phyloP scores from a whole-genome alignment of 176 grass and related monocot genomes.

The Oropetium thomaeum region DNA sequence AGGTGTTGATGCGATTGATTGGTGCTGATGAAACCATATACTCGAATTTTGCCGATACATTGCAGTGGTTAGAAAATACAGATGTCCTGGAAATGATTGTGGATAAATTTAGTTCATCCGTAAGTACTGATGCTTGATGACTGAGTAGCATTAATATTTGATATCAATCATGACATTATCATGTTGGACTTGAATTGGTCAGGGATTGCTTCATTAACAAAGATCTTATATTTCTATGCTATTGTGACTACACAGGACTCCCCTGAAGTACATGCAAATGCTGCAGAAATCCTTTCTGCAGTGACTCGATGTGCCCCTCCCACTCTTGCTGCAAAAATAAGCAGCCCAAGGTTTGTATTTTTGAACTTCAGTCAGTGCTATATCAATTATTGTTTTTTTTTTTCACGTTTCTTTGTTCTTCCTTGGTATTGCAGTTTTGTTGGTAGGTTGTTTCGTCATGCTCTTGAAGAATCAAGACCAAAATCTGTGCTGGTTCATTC shows the following conservation, averaged over 20 bases:
- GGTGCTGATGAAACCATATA: slow-evolving; percentile 97
- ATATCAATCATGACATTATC: no score
- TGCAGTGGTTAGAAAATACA: slow-evolving; percentile 93
- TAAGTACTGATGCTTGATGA: slow-evolving; percentile 28
- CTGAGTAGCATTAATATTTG: background rate
- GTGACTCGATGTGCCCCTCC: slow-evolving; percentile 93
- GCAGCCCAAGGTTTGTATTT: slow-evolving; percentile 75
- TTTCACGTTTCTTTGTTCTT: no score
- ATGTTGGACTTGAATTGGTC: no score
- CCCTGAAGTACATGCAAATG: slow-evolving; percentile 95
- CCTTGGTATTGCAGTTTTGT: slow-evolving; percentile 82
- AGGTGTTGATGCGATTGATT: slow-evolving; percentile 89
- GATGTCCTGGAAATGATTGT: slow-evolving; percentile 94
- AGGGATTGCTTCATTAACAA: no score
- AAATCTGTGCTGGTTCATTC: slow-evolving; percentile 93
- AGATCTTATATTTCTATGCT: no score
- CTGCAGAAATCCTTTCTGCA: slow-evolving; percentile 90
- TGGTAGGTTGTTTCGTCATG: slow-evolving; percentile 78
- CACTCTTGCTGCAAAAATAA: slow-evolving; percentile 80
- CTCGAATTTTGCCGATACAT: slow-evolving; percentile 73
- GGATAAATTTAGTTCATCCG: slow-evolving; percentile 94
- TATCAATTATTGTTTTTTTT: no score
- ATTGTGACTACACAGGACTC: slow-evolving; percentile 56
- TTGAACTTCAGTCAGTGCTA: background rate
- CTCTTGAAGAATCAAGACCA: slow-evolving; percentile 85